phyloP scores from a whole-genome alignment of 2,329 filamentous ascomycete genomes.

The Nothophaeocryptopus gaeumannii region DNA sequence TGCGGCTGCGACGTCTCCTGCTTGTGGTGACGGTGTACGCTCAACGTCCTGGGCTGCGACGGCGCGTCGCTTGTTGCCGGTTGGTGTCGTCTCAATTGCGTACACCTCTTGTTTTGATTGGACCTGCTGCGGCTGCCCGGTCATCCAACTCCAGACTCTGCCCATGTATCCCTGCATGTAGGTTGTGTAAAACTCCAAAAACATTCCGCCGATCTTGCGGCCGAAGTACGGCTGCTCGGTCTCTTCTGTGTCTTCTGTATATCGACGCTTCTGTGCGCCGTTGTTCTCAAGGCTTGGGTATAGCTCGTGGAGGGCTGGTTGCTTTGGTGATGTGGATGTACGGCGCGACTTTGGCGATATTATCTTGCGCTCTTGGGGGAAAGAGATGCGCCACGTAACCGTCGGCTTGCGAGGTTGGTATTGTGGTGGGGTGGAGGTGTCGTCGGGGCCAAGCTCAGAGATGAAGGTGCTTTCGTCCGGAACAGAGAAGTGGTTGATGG shows the following conservation, averaged over 20 bases:
- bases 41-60: conserved; percentile 14
- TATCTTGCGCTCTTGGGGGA: conserved; percentile 1
- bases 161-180: not conserved
- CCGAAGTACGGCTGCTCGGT: conserved; percentile 1
- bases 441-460: conserved; percentile 8
- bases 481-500: conserved; percentile 4
- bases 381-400: conserved; percentile 4
- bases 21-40: conserved; percentile 2
- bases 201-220: conserved; percentile 4
- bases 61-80: conserved; percentile 18
- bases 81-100: conserved; percentile 15
- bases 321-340: conserved; percentile 1
- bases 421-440: conserved; percentile 9
- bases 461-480: conserved; percentile 9
- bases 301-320: not conserved
- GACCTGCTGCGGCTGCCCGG: not conserved
- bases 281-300: conserved; percentile 9
- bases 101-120: conserved; percentile 13
- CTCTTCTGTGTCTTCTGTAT: not conserved
- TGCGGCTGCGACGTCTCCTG: not conserved
- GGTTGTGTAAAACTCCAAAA: conserved; percentile 4
- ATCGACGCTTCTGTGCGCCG: conserved; percentile 1
- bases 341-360: conserved; percentile 1
- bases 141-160: not conserved
- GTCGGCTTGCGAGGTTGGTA: not conserved